Percentiles rank a stretch among this genome's conserved stretches.
These are phyloP conservation scores for Globisporangium splendens DNA, from an alignment of 352 stramenopile genomes.

Conservation along the genomic window DNA sequence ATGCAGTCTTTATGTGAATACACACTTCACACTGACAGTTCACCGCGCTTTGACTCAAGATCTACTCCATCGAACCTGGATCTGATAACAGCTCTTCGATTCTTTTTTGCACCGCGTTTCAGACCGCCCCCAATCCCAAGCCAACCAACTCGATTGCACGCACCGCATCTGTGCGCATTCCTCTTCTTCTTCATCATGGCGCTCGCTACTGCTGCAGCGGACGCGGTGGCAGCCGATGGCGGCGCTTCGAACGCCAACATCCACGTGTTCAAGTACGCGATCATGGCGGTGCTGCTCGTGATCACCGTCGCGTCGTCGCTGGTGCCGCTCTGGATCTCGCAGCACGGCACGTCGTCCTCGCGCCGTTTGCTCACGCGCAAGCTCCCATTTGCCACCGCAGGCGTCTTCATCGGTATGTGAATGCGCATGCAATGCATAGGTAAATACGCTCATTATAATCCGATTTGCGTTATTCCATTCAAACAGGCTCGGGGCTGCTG, in stretches of 20 bases:
- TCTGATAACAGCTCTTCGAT: neutral
- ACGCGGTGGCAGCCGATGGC: neutral
- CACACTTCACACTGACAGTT: neutral
- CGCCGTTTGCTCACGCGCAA: constrained; percentile 44
- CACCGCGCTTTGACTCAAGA: neutral
- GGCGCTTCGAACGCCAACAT: neutral
- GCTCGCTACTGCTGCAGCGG: neutral
- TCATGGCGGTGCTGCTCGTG: constrained; percentile 45
- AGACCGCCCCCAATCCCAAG: neutral
- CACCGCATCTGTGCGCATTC: too few relatives aligned
- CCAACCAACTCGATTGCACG: neutral
- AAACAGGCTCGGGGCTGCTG: constrained; percentile 43
- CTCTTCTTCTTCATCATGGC: neutral
- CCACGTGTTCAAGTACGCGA: constrained; percentile 38
- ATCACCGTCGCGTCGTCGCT: constrained; percentile 55
- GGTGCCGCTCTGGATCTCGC: constrained; percentile 49
- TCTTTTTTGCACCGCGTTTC: neutral
- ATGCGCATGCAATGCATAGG: neutral
- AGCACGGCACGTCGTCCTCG: constrained; percentile 33
- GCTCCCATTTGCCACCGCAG: constrained; percentile 57
- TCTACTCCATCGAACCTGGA: neutral
- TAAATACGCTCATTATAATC: neutral
- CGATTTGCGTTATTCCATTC: too few relatives aligned
- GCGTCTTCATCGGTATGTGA: constrained; percentile 46
- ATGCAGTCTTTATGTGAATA: too few relatives aligned